Base-by-base conservation (phyloP, 306 rosid species). In the Alnus rubra region DNA sequence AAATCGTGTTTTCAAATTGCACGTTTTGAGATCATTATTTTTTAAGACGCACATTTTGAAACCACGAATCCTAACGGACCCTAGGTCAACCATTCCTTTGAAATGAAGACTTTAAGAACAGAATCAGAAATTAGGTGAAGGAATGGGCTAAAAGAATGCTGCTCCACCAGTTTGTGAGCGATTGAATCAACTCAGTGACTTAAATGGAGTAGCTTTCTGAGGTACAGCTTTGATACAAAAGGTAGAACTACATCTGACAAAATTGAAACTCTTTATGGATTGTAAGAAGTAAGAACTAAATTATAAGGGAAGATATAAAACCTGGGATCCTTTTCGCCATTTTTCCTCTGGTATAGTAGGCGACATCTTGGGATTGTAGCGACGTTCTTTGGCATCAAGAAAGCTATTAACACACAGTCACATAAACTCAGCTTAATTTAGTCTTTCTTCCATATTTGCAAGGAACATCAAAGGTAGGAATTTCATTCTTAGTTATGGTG, bases 271-370 rank as follows among this genome's bases (percentile, higher is more conserved):
- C 0, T 42, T 67, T 39, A 10, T 5, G 45, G 45, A 7, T 33
- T 23, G 45, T 31, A 63, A 33, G 45, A 33, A 63, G 45, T 31
- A 33, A 31, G 45, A 63, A 63, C 44, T 14, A 14, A 62, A 63
- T 49, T 13, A 12, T 5, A 13, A 30, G 53, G 59, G 16, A 30
- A 49, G 44, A 71, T 71, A 28, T n/a, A 49, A 71, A 49, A 42
- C 75, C 75, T 71, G 75, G 53, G 75, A 71, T 71, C 59, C 75
- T 49, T 71, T 71, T 12, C 28, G 18, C 75, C 75, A 71, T 48
- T 49, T 71, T 9, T 71, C 58, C 59, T 13, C 35, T 28, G 45
- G 75, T 71, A 71, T 71, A 5, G 53, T 13, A 9, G 59, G 75
- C 49, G 75, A 47, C 75, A 71, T 71, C 56, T 71, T 71, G 16